Evolutionary conservation across 2,329 filamentous ascomycete species (phyloP).

Genomic region (Aspergillus ruber): DNA sequence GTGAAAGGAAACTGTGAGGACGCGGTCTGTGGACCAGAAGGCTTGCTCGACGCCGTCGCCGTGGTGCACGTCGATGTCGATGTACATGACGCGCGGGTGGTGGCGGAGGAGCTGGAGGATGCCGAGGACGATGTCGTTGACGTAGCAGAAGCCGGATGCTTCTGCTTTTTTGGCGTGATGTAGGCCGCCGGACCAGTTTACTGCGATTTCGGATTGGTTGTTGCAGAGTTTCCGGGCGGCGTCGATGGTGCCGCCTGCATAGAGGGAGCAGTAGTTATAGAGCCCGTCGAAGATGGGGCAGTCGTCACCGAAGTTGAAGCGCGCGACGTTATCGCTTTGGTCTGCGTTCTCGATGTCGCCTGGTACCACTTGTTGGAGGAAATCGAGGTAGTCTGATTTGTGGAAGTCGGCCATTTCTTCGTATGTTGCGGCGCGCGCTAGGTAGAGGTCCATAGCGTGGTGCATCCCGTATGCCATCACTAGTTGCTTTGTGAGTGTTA

Average conservation of each 20-base stretch:
- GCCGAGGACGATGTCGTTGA: conserved; percentile 95
- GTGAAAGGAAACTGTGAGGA: conserved; percentile 92
- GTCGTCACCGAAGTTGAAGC: conserved; percentile 87
- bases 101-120: conserved; percentile 80
- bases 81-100: conserved; percentile 82
- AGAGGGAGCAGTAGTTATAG: conserved; percentile 91
- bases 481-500: conserved; percentile 90
- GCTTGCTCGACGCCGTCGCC: conserved; percentile 88
- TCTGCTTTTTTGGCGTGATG: conserved; percentile 95
- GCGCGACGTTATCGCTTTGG: conserved; percentile 51
- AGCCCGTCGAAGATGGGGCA: conserved; percentile 95
- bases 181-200: conserved; percentile 94
- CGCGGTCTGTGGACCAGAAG: conserved; percentile 81
- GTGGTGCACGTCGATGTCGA: conserved; percentile 90
- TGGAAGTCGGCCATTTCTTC: conserved; percentile 87
- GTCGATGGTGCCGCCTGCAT: conserved; percentile 82
- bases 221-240: conserved; percentile 84
- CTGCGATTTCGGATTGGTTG: conserved; percentile 85
- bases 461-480: conserved; percentile 94
- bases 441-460: conserved; percentile 92
- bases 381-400: conserved; percentile 82
- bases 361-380: conserved; percentile 66
- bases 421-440: conserved; percentile 73
- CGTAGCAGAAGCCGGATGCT: conserved; percentile 95
- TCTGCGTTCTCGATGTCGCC: conserved; percentile 61